Base-by-base conservation (phyloP, 139 green algal genomes). In the Edaphochlamys debaryana region DNA sequence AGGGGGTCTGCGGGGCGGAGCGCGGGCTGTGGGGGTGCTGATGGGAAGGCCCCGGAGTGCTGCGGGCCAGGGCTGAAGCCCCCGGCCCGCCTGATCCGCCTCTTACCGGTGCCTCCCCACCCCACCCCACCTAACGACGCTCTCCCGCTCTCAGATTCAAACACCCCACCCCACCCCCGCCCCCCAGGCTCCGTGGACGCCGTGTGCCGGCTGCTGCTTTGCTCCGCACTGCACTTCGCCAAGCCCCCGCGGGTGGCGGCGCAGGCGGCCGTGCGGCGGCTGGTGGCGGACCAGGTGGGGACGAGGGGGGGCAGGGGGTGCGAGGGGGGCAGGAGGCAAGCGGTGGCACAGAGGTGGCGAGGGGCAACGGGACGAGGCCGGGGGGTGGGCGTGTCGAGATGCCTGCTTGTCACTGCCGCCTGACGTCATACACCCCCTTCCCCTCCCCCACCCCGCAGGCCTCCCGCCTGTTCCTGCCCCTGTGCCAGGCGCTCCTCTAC, bases 221-320 rank as follows among this genome's bases (percentile, higher is more conserved):
- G 86, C 32, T 70, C 90, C 22, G 72, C 83, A 45, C 71, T 92
- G 67, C 91, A 92, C 86, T 58, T 69, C n/a, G 19, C 36, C 0
- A 17, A n/a, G 4, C 77, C 85, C 0, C 62, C 84, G 7, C 86
- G 84, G 3, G 17, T 19, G 7, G 86, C 80, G 0, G 89, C 90
- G 2, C 25, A 50, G 9, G 74, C 78, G 0, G 80, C 89, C 0
- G 48, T 66, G 0, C 63, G 30, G 7, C 64, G 80, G 0, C 81
- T 90, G 25, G 58, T 75, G 22, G 50, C 69, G 5, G 32, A 72
- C 40, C 75, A 71, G 60, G 75, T 71, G 32, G 8, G 69, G 8
- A n/a, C n/a, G 60, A n/a, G 40, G 13, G 36, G 36, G 36, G 22
- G 66, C 36, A 4, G 32, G 9, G 11, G 3, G 36, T 15, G 36